These are phyloP conservation scores for Bothriochloa decipiens DNA, from an alignment of 176 grass and related monocot species.

Conservation along the genomic window DNA sequence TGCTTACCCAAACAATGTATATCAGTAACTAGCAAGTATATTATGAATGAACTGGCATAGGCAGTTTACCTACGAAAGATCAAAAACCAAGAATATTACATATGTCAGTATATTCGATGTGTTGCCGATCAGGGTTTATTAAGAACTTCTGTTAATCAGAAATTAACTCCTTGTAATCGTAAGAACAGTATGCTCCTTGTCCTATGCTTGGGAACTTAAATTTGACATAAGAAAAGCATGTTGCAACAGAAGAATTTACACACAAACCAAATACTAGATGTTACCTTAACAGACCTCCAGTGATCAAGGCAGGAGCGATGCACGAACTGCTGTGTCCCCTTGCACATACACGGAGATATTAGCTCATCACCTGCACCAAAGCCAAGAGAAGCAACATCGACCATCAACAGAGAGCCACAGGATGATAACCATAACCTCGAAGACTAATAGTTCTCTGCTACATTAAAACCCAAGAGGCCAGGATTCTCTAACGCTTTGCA, in stretches of 20 bases:
- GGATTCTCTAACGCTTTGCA: background rate
- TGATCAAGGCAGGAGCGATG: slow-evolving; percentile 89
- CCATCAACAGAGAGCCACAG: background rate
- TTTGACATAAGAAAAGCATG: background rate
- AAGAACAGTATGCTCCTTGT: background rate
- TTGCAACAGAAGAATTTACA: background rate
- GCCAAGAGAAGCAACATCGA: background rate
- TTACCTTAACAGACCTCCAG: slow-evolving; percentile 92
- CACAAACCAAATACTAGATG: background rate
- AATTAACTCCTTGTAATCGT: no score
- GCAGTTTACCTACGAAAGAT: background rate
- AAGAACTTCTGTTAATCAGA: background rate
- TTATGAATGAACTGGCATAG: background rate
- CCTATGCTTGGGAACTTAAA: background rate
- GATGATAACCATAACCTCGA: background rate
- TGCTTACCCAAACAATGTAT: background rate
- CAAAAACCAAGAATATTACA: background rate
- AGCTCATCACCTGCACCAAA: slow-evolving; percentile 73
- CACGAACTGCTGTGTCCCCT: slow-evolving; percentile 92
- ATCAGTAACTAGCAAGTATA: background rate
- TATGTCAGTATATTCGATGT: background rate
- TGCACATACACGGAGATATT: slow-evolving; percentile 89
- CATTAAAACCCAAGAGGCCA: background rate
- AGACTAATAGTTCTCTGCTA: background rate
- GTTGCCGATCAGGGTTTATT: background rate